These are phyloP conservation scores for Nigrograna mackinnonii DNA, from an alignment of 2,329 filamentous ascomycete species.

Conservation along the genomic window DNA sequence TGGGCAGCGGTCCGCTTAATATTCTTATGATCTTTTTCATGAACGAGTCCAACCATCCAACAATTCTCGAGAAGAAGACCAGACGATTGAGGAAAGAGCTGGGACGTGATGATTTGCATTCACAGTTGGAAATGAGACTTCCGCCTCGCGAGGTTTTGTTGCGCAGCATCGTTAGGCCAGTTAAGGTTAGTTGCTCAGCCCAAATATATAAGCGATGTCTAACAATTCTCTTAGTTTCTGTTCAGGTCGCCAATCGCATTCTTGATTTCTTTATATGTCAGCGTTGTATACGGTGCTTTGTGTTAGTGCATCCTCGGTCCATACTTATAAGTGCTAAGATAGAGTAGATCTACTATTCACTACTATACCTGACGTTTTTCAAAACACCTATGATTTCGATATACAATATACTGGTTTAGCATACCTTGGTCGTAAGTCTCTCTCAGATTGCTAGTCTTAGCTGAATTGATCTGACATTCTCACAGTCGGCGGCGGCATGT, in stretches of 20 bases:
- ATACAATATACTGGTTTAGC: constrained; percentile 13
- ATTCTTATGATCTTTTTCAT: constrained; percentile 16
- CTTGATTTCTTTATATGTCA: constrained; percentile 17
- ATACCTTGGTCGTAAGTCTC: constrained; percentile 16
- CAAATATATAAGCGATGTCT: background rate
- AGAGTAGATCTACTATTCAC: constrained; percentile 20
- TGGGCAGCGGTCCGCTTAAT: constrained; percentile 15
- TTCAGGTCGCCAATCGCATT: constrained; percentile 18
- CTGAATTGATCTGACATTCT: constrained; percentile 1
- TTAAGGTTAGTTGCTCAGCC: constrained; percentile 11
- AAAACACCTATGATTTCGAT: constrained; percentile 12
- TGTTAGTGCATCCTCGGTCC: constrained; percentile 9
- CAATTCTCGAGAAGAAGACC: constrained; percentile 16
- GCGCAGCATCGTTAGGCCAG: constrained; percentile 15
- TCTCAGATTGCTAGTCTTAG: background rate
- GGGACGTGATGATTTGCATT: constrained; percentile 14
- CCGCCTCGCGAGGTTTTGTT: constrained; percentile 9
- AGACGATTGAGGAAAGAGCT: constrained; percentile 15
- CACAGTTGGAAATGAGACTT: constrained; percentile 12
- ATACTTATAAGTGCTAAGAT: background rate
- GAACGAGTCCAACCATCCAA: constrained; percentile 17
- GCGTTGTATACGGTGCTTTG: constrained; percentile 23
- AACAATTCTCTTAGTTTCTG: constrained; percentile 12
- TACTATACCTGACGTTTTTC: constrained; percentile 20
- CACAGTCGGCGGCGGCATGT: constrained; percentile 19